Conservation (phyloP, 2,329 filamentous ascomycete genomes). For the Allantophomopsis lycopodina region DNA sequence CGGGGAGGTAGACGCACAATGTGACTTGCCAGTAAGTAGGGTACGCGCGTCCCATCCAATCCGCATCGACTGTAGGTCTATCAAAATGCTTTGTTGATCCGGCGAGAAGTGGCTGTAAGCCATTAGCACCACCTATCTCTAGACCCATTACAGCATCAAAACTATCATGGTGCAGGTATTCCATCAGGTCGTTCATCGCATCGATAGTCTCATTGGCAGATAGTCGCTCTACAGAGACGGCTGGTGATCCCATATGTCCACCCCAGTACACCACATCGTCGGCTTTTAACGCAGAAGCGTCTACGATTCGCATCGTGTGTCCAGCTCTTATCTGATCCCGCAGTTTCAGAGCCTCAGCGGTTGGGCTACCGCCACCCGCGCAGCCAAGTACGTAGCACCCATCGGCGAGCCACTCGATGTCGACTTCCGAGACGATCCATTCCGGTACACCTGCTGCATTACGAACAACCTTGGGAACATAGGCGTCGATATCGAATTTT, state of each 20-base stretch:
- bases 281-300: slow-evolving; percentile 26
- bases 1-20: slow-evolving; percentile 23
- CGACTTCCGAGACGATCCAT: slow-evolving; percentile 29
- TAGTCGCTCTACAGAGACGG: slow-evolving; percentile 26
- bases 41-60: slow-evolving; percentile 31
- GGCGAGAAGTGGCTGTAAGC: slow-evolving; percentile 16
- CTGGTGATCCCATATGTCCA: slow-evolving; percentile 27
- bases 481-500: slow-evolving; percentile 14
- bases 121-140: slow-evolving; percentile 29
- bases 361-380: slow-evolving; percentile 31
- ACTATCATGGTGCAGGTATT: slow-evolving; percentile 14
- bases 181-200: slow-evolving; percentile 23
- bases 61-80: slow-evolving; percentile 25
- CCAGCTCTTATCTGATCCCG: slow-evolving; percentile 24
- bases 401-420: slow-evolving; percentile 28
- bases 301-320: slow-evolving; percentile 24
- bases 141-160: slow-evolving; percentile 19
- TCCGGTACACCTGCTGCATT: slow-evolving; percentile 12
- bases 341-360: slow-evolving; percentile 26
- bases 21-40: slow-evolving; percentile 31
- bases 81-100: slow-evolving; percentile 17
- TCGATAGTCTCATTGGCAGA: slow-evolving; percentile 24
- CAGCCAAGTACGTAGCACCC: slow-evolving; percentile 33
- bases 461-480: slow-evolving; percentile 24
- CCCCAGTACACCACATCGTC: slow-evolving; percentile 28